Evolutionary conservation across 1,139 yeast species (phyloP).

Genomic region (Schwanniomyces etchellsii): DNA sequence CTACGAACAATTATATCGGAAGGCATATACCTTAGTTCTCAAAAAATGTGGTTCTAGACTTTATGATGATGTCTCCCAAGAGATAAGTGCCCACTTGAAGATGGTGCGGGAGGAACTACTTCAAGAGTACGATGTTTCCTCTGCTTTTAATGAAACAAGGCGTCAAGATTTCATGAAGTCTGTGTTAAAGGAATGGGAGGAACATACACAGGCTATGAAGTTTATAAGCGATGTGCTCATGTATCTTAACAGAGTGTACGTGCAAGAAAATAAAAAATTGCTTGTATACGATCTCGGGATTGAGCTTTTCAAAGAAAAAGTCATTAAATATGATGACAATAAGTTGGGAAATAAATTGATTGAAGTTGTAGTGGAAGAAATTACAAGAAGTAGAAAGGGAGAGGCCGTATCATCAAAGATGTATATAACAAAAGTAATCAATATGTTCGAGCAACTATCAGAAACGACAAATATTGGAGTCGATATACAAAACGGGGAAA

Average conservation of each 20-base stretch:
- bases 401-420: slow-evolving; percentile 51
- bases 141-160: slow-evolving; percentile 11
- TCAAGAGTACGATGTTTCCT: slow-evolving; percentile 7
- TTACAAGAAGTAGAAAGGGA: slow-evolving; percentile 57
- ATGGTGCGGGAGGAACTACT: slow-evolving; percentile 20
- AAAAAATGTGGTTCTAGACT: slow-evolving; percentile 67
- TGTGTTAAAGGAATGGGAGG: slow-evolving; percentile 62
- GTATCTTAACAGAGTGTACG: slow-evolving; percentile 83
- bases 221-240: slow-evolving; percentile 81
- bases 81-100: slow-evolving; percentile 48
- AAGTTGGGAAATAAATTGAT: slow-evolving; percentile 50
- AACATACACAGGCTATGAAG: slow-evolving; percentile 69
- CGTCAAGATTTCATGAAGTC: slow-evolving; percentile 36
- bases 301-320: slow-evolving; percentile 45
- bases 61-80: slow-evolving; percentile 54
- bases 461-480: slow-evolving; percentile 32
- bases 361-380: slow-evolving; percentile 48
- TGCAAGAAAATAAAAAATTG: slow-evolving; percentile 64
- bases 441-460: slow-evolving; percentile 59
- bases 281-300: slow-evolving; percentile 74
- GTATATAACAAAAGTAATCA: slow-evolving; percentile 54
- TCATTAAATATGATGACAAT: slow-evolving; percentile 36
- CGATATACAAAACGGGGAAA: slow-evolving; percentile 37
- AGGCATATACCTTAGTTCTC: slow-evolving; percentile 74
- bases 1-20: slow-evolving; percentile 79